These are phyloP conservation scores for Colletotrichum magnum DNA, from an alignment of 2,329 filamentous ascomycete species.

Conservation along the genomic window DNA sequence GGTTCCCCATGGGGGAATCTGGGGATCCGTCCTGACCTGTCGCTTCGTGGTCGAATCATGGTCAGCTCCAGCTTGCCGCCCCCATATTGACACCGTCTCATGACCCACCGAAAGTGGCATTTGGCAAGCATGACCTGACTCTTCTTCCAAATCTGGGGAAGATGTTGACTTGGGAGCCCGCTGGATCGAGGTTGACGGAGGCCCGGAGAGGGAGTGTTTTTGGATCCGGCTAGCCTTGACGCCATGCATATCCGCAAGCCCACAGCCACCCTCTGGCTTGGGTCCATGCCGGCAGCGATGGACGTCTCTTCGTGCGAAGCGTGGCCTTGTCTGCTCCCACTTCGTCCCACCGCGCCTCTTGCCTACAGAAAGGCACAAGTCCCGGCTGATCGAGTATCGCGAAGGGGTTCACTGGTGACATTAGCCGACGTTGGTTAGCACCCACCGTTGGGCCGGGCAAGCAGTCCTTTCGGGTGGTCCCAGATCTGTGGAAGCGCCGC, in stretches of 20 bases:
- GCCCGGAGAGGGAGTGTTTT: not conserved
- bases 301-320: not conserved
- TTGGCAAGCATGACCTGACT: slow-evolving; percentile 10
- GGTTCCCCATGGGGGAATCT: slow-evolving; percentile 8
- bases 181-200: slow-evolving; percentile 15
- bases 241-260: not conserved
- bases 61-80: not conserved
- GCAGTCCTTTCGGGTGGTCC: slow-evolving; percentile 14
- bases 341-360: not conserved
- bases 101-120: slow-evolving; percentile 24
- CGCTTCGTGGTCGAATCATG: slow-evolving; percentile 15
- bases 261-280: not conserved
- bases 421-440: slow-evolving; percentile 18
- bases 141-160: slow-evolving; percentile 21
- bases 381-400: not conserved
- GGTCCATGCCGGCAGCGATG: slow-evolving; percentile 6
- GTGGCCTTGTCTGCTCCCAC: not conserved
- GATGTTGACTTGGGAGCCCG: slow-evolving; percentile 3
- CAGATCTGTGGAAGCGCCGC: slow-evolving; percentile 20
- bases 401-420: not conserved
- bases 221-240: not conserved
- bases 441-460: not conserved
- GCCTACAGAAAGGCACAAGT: not conserved
- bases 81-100: not conserved
- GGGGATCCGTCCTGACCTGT: not conserved